phyloP scores from a whole-genome alignment of 768 basidiomycete species.

The Podaxis sp. region DNA sequence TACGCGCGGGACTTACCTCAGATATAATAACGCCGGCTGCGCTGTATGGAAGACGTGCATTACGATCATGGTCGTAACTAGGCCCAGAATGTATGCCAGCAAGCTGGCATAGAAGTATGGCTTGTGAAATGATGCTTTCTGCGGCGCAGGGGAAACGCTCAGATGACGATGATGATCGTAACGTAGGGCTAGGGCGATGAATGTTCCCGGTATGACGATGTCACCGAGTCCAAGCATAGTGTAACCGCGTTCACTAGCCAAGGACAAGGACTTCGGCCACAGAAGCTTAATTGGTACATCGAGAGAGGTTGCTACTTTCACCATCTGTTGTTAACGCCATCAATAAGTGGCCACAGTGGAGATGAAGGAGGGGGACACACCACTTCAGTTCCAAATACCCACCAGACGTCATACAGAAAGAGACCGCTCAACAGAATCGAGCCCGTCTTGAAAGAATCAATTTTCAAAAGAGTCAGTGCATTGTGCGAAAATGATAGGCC shows the following conservation, averaged over 20 bases:
- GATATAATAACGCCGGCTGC: slow-evolving; percentile 91
- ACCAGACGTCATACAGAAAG: slow-evolving; percentile 93
- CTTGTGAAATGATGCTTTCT: slow-evolving; percentile 44
- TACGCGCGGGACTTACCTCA: slow-evolving; percentile 54
- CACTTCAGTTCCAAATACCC: slow-evolving; percentile 89
- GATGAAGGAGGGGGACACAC: slow-evolving; percentile 40
- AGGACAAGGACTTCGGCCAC: slow-evolving; percentile 68
- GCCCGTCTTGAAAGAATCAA: slow-evolving; percentile 91
- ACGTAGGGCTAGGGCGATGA: slow-evolving; percentile 83
- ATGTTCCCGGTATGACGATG: slow-evolving; percentile 62
- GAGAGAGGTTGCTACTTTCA: slow-evolving; percentile 84
- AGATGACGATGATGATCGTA: slow-evolving; percentile 64
- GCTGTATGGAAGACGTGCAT: slow-evolving; percentile 78
- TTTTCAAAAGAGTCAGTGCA: slow-evolving; percentile 71
- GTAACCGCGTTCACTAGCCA: slow-evolving; percentile 55
- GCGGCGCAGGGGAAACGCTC: slow-evolving; percentile 23
- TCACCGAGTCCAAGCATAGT: slow-evolving; percentile 95
- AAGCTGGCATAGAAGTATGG: slow-evolving; percentile 77
- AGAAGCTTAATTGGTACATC: slow-evolving; percentile 94
- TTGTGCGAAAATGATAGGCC: slow-evolving; percentile 80
- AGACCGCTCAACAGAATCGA: slow-evolving; percentile 77
- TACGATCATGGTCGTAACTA: slow-evolving; percentile 74
- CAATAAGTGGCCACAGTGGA: background rate
- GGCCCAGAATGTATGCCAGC: slow-evolving; percentile 69
- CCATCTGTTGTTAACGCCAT: slow-evolving; percentile 60